Conservation (phyloP, 495 filamentous ascomycete species). For the Clavariopsis aquatica region DNA sequence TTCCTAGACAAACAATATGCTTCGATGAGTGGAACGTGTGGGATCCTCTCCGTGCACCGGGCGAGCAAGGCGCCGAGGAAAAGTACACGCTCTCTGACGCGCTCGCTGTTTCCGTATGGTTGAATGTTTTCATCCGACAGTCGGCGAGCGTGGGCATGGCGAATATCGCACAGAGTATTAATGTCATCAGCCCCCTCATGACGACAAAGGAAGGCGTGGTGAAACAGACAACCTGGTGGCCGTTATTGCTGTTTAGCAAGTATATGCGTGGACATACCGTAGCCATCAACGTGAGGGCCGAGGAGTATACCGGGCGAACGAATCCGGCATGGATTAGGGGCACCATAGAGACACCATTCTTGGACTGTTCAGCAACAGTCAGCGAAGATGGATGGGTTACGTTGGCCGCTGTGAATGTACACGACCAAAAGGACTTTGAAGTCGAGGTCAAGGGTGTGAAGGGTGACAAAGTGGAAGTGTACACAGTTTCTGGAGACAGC, state of each 20-base stretch:
- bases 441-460: constrained; percentile 57
- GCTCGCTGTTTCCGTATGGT: constrained; percentile 69
- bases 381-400: constrained; percentile 63
- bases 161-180: constrained; percentile 77
- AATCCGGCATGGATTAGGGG: constrained; percentile 64
- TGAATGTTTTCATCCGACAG: constrained; percentile 81
- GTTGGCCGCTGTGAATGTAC: constrained; percentile 70
- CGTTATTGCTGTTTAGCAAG: constrained; percentile 66
- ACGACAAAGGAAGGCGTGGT: constrained; percentile 62
- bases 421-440: constrained; percentile 59
- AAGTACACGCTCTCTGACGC: constrained; percentile 72
- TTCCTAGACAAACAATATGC: constrained; percentile 67
- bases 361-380: constrained; percentile 69
- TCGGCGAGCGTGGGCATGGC: constrained; percentile 73
- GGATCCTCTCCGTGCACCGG: constrained; percentile 72
- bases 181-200: constrained; percentile 77
- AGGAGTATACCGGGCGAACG: constrained; percentile 64
- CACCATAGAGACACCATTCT: constrained; percentile 65
- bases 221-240: constrained; percentile 80
- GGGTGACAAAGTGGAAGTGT: constrained; percentile 53
- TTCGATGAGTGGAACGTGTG: constrained; percentile 89
- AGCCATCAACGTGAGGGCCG: constrained; percentile 59
- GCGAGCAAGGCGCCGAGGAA: constrained; percentile 41
- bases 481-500: constrained; percentile 59
- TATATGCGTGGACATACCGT: constrained; percentile 75